phyloP scores from a whole-genome alignment of 257 asterid species.

The Henckelia pumila region DNA sequence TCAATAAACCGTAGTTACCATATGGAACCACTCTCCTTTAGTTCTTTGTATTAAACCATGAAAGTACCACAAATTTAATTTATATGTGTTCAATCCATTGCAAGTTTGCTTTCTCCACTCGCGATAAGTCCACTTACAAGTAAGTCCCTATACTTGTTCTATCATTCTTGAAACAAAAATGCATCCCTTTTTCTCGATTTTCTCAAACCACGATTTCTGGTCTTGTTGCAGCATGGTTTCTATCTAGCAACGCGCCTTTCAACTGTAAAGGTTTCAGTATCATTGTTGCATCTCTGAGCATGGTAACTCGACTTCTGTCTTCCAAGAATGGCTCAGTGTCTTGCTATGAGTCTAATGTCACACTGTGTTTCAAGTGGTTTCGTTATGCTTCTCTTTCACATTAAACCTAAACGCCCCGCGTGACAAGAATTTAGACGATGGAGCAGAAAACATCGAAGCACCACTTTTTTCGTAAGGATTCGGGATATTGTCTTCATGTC shows the following conservation, averaged over 20 bases:
- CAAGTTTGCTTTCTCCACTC: slow-evolving; percentile 80
- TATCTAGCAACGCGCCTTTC: slow-evolving; percentile 82
- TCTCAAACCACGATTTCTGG: slow-evolving; percentile 18
- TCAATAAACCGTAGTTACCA: too few species aligned
- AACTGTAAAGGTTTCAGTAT: slow-evolving; percentile 93
- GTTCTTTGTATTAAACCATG: too few species aligned
- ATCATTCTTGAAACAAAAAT: background rate
- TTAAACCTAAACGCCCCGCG: slow-evolving; percentile 47
- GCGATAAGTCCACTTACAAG: slow-evolving; percentile 90
- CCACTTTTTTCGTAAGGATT: slow-evolving; percentile 55
- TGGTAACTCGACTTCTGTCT: slow-evolving; percentile 37
- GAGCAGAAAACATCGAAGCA: slow-evolving; percentile 52
- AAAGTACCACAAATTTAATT: too few species aligned
- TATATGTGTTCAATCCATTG: slow-evolving; percentile 70
- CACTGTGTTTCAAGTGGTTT: slow-evolving; percentile 42
- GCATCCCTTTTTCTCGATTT: background rate
- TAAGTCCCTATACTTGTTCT: slow-evolving; percentile 71
- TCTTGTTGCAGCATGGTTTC: slow-evolving; percentile 70
- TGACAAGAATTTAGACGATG: slow-evolving; percentile 27
- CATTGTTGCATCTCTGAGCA: slow-evolving; percentile 70
- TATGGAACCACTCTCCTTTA: too few species aligned
- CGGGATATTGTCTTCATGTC: background rate
- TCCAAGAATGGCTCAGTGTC: background rate
- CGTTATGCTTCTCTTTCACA: slow-evolving; percentile 62
- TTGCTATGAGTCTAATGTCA: background rate